Percentiles rank a stretch among this genome's conserved stretches.
Evolutionary conservation across 2,329 filamentous ascomycete species (phyloP).

Genomic region (Camillea tinctor): DNA sequence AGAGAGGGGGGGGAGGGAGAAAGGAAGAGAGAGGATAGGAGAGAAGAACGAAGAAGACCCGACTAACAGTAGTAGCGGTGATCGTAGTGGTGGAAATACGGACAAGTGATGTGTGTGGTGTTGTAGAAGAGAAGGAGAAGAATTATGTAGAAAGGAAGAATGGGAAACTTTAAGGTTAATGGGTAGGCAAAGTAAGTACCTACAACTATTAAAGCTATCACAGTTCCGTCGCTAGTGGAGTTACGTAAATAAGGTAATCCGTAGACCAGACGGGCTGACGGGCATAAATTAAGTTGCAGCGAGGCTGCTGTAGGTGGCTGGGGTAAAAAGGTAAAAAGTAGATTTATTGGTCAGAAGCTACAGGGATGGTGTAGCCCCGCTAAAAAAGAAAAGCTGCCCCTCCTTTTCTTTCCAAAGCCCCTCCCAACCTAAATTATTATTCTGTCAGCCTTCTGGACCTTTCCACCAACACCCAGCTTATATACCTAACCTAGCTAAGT

Average conservation of each 20-base stretch:
- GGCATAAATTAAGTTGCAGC: neutral
- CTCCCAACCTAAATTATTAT: conserved; percentile 3
- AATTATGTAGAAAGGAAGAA: too few species aligned
- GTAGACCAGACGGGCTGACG: too few species aligned
- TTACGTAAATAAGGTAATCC: too few species aligned
- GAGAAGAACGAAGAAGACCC: neutral
- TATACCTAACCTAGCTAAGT: neutral
- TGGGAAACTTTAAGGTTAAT: too few species aligned
- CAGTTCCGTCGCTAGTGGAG: too few species aligned
- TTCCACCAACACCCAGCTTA: conserved; percentile 5
- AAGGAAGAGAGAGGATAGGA: neutral
- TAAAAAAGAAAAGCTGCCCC: conserved; percentile 12
- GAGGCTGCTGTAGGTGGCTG: conserved; percentile 6
- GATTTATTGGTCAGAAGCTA: neutral
- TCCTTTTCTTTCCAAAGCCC: conserved; percentile 15
- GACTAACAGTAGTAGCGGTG: too few species aligned
- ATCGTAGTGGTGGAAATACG: too few species aligned
- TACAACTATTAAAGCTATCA: too few species aligned
- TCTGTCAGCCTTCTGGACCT: conserved; percentile 21
- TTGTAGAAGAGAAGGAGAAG: too few species aligned
- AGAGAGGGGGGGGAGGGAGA: neutral
- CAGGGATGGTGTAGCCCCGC: conserved; percentile 6
- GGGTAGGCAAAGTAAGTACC: too few species aligned
- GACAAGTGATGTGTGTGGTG: too few species aligned
- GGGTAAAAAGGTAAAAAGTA: too few species aligned